phyloP scores from a whole-genome alignment of 2,329 filamentous ascomycete species.

The Colletotrichum siamense region DNA sequence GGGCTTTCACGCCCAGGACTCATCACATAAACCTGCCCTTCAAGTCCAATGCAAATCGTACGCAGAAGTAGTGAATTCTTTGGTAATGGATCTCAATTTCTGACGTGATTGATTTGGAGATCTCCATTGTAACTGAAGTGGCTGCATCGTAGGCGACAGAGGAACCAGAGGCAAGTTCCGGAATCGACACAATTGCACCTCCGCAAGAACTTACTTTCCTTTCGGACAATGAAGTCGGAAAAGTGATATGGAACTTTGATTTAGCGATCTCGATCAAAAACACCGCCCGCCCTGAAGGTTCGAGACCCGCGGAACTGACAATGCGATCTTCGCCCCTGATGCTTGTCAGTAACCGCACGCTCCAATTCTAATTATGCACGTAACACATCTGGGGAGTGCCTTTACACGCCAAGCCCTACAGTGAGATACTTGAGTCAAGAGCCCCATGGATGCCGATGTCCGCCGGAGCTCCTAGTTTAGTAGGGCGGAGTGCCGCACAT shows the following conservation, averaged over 20 bases:
- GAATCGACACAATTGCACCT: not conserved
- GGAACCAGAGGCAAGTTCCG: too few species aligned
- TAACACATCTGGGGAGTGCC: not conserved
- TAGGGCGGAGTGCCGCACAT: not conserved
- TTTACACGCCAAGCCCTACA: not conserved
- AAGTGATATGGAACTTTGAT: not conserved
- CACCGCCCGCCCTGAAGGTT: not conserved
- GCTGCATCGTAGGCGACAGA: too few species aligned
- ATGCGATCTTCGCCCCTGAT: not conserved
- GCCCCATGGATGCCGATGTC: not conserved
- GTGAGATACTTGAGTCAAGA: not conserved
- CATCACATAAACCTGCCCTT: too few species aligned
- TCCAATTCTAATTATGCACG: not conserved
- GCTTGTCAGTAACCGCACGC: not conserved
- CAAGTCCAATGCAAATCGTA: too few species aligned
- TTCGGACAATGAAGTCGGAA: not conserved
- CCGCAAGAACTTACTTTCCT: not conserved
- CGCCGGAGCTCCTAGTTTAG: not conserved
- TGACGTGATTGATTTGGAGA: too few species aligned
- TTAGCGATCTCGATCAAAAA: not conserved
- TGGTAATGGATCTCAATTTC: too few species aligned
- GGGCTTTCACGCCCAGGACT: accelerated
- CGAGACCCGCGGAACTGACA: not conserved
- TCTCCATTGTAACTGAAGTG: too few species aligned
- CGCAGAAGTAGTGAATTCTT: too few species aligned